These are phyloP conservation scores for Eremothecium cymbalariae DNA, from an alignment of 1,139 yeast genomes.

Conservation along the genomic window DNA sequence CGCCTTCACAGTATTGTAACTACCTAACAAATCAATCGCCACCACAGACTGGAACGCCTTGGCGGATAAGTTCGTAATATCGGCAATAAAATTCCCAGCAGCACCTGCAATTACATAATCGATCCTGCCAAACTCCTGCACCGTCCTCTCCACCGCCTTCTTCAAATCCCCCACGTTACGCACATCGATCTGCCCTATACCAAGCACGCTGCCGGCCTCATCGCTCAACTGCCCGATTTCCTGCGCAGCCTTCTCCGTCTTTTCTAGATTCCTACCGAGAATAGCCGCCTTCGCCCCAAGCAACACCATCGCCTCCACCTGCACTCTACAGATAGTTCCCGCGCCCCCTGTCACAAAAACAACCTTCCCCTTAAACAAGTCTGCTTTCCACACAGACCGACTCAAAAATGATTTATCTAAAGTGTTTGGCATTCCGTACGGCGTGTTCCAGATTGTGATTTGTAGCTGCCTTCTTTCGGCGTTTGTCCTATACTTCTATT, in stretches of 20 bases:
- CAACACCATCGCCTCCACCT: slow-evolving; percentile 69
- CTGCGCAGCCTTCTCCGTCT: slow-evolving; percentile 58
- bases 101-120: slow-evolving; percentile 92
- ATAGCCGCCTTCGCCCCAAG: slow-evolving; percentile 85
- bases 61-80: slow-evolving; percentile 65
- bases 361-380: slow-evolving; percentile 70
- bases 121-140: slow-evolving; percentile 50
- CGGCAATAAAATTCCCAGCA: slow-evolving; percentile 84
- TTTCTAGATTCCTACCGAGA: slow-evolving; percentile 62
- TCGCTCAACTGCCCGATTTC: slow-evolving; percentile 51
- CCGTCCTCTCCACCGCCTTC: slow-evolving; percentile 57
- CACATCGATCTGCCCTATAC: slow-evolving; percentile 68
- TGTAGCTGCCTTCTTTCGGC: no score
- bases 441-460: no score
- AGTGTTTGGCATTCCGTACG: slow-evolving; percentile 27
- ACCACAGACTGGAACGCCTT: slow-evolving; percentile 85
- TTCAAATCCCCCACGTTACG: slow-evolving; percentile 52
- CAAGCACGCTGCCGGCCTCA: slow-evolving; percentile 62
- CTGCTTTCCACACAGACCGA: slow-evolving; percentile 40
- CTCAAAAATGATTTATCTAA: slow-evolving; percentile 24
- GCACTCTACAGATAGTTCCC: slow-evolving; percentile 84
- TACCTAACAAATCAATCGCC: slow-evolving; percentile 75
- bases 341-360: slow-evolving; percentile 94
- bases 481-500: no score
- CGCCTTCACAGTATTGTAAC: slow-evolving; percentile 82